Base-by-base conservation (phyloP, 805 yeast genomes). In the Wickerhamiella dianesei region DNA sequence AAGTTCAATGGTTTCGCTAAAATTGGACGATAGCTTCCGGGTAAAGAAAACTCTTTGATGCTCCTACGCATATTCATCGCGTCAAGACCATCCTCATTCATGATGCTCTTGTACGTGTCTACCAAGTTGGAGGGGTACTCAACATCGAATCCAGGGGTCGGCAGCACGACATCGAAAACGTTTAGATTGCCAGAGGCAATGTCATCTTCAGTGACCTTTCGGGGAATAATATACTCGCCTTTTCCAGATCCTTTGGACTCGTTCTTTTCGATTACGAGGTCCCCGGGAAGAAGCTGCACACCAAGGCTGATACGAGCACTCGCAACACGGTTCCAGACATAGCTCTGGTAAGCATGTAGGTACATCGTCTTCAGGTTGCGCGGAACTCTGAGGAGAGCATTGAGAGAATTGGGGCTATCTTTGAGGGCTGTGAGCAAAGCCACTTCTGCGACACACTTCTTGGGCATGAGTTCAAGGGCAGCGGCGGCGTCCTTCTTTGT, bases 91-190 rank as follows among this genome's bases (percentile, higher is more conserved):
- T 92, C 97, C 45, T 72, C 73, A 8, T 50, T 50, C 97, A 92
- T 92, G 6, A 76, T 68, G 2, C 74, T 77, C 40, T 75, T 73
- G 59, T 88, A 88, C 1, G 76, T 74, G 37, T 77, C 70, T 42
- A 85, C 66, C 39, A 71, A 63, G 57, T 85, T 82, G 9, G 72
- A 67, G 4, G 99, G 98, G 59, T 92, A 92, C 13, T 71, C 59
- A n/a, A 92, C 76, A 59, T 87, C 96, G 61, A 78, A 87, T 0
- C 99, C 99, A 2, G 99, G 98, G 0, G 95, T 76, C n/a, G 99
- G 97, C 47, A 92, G 69, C 2, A 94, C 95, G 22, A 92, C 72
- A 63, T 92, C 97, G 58, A 73, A 79, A 32, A 89, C 81, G 12
- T 81, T 64, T 59, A 72, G 83, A 46, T 71, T 74, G 0, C 75